phyloP scores from a whole-genome alignment of 1,139 yeast species.

The Taiozyma sp. region DNA sequence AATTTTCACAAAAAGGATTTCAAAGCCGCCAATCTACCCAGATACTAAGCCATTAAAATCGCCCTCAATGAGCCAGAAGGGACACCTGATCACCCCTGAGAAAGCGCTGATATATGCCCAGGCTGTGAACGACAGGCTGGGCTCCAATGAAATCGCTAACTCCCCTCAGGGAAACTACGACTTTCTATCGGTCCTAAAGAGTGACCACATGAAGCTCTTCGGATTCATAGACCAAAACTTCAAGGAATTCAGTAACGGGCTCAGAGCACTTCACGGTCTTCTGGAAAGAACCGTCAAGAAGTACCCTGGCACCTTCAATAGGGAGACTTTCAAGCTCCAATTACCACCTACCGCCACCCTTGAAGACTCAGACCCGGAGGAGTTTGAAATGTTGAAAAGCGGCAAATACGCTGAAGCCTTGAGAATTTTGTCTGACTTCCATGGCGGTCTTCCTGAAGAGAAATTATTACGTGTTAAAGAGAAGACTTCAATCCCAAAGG shows the following conservation, averaged over 20 bases:
- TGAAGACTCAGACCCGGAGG: background rate
- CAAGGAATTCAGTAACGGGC: background rate
- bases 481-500: background rate
- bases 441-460: background rate
- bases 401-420: background rate
- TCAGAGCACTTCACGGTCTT: background rate
- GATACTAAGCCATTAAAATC: background rate
- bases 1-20: background rate
- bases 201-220: background rate
- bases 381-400: background rate
- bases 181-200: background rate
- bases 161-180: background rate
- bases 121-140: background rate
- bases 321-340: background rate
- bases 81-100: background rate
- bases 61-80: background rate
- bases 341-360: background rate
- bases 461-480: background rate
- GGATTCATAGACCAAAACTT: background rate
- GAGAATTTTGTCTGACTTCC: background rate
- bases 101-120: background rate
- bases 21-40: background rate
- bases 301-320: background rate
- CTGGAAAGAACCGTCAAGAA: background rate
- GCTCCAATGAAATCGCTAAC: background rate